These are phyloP conservation scores for Trametes cubensis DNA, from an alignment of 768 basidiomycete genomes.

Conservation along the genomic window DNA sequence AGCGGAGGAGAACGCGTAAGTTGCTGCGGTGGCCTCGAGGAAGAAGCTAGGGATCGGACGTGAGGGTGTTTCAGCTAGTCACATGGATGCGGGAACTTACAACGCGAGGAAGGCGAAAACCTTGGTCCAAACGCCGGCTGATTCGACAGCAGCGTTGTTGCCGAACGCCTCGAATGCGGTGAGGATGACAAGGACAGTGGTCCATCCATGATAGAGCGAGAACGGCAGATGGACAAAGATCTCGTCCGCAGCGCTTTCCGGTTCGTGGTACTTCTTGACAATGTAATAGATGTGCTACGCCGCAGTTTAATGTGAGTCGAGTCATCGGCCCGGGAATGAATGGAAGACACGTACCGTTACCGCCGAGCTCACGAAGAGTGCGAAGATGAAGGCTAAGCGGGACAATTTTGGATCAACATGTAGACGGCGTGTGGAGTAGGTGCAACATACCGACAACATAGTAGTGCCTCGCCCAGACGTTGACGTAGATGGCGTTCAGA, in stretches of 20 bases:
- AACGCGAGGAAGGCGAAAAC: constrained; percentile 93
- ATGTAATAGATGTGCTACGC: constrained; percentile 89
- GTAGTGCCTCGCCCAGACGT: constrained; percentile 78
- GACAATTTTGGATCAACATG: constrained; percentile 26
- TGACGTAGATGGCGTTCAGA: constrained; percentile 88
- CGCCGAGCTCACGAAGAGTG: constrained; percentile 82
- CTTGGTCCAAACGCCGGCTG: constrained; percentile 87
- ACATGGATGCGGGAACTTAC: constrained; percentile 45
- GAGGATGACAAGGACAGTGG: constrained; percentile 78
- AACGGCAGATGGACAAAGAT: constrained; percentile 94
- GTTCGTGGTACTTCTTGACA: constrained; percentile 82
- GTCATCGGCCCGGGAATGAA: constrained; percentile 1
- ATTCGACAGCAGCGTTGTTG: constrained; percentile 62
- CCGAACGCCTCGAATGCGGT: constrained; percentile 91
- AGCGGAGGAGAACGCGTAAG: constrained; percentile 88
- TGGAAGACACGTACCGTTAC: constrained; percentile 43
- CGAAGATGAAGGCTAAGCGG: constrained; percentile 75
- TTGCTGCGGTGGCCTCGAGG: constrained; percentile 89
- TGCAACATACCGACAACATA: constrained; percentile 59
- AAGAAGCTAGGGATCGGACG: constrained; percentile 60
- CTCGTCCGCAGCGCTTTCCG: constrained; percentile 72
- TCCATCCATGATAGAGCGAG: constrained; percentile 95
- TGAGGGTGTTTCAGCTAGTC: not conserved
- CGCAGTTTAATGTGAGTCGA: constrained; percentile 33
- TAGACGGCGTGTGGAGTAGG: not conserved